Percentiles rank a stretch among this genome's conserved stretches.
phyloP scores from a whole-genome alignment of 805 yeast genomes.

The Saturnispora kantuleensis region DNA sequence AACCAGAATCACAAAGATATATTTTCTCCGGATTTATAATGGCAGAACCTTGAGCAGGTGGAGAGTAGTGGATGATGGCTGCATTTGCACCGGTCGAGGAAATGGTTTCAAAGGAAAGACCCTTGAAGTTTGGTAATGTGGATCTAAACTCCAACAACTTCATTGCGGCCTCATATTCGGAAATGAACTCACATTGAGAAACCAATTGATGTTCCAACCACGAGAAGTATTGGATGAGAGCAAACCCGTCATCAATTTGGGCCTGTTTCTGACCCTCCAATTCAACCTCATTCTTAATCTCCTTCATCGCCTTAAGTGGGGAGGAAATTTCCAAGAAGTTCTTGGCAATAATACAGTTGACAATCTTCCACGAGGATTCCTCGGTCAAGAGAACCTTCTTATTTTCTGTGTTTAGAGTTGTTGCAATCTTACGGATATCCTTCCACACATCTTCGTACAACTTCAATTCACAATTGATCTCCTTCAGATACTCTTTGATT shows the following conservation, averaged over 20 bases:
- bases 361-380: constrained; percentile 59
- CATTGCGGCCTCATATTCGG: constrained; percentile 58
- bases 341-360: constrained; percentile 35
- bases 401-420: constrained; percentile 12
- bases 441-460: constrained; percentile 39
- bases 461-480: constrained; percentile 34
- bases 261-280: constrained; percentile 41
- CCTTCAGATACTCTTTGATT: constrained; percentile 31
- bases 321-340: constrained; percentile 37
- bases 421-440: constrained; percentile 31
- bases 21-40: constrained; percentile 43
- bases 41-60: constrained; percentile 34
- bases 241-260: constrained; percentile 50
- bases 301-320: constrained; percentile 47
- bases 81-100: constrained; percentile 71
- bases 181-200: constrained; percentile 35
- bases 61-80: constrained; percentile 68
- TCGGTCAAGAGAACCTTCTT: constrained; percentile 40
- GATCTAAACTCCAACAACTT: constrained; percentile 48
- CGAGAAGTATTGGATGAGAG: constrained; percentile 42
- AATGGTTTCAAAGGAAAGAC: constrained; percentile 65
- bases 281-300: constrained; percentile 41
- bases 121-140: constrained; percentile 43
- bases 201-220: constrained; percentile 47
- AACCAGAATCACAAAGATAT: constrained; percentile 50